Base-by-base conservation (phyloP, 495 filamentous ascomycete genomes). In the Daldinia vernicosa region DNA sequence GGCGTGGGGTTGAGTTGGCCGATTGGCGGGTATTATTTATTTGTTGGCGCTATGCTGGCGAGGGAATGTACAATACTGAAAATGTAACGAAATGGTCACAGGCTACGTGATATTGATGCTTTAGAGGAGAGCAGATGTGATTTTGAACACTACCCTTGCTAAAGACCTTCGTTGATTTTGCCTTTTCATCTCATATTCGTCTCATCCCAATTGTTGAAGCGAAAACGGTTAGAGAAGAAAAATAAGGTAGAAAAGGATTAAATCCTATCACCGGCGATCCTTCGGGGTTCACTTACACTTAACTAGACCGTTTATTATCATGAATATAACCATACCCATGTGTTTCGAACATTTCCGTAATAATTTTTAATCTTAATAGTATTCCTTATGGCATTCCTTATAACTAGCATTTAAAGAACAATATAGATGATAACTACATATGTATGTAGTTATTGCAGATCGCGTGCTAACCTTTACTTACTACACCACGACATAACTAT, bases 91-190 rank as follows among this genome's bases (percentile, higher is more conserved):
- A 58, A 59, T 53, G 51, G 66, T 66, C 66, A 66, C 62, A 66
- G 66, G 51, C 65, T 70, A 47, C 60, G 71, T 70, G 71, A 74
- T 70, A 74, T 72, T 62, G 69, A 53, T 69, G 61, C 59, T 63
- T 47, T 52, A 39, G 27, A 59, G 55, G 57, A 39, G 27, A 58
- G 24, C 9, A 15, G 32, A 58, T 72, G 70, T 72, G 70, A 72
- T 56, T 63, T 35, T 50, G 26, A 59, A 45, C 32, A 26, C 26
- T 71, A 60, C 27, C 68, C 68, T 66, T 71, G 68, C 52, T 24
- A 35, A 47, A 33, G n/a, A 33, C 22, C 30, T 28, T 71, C 54
- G 62, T 63, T 63, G 30, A 62, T 70, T 47, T 45, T 32, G 39
- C 11, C 3, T 30, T 52, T 39, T 62, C 27, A 60, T 56, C 33